Conservation (phyloP, 345 rosid genomes). For the Aquilaria malaccensis region DNA sequence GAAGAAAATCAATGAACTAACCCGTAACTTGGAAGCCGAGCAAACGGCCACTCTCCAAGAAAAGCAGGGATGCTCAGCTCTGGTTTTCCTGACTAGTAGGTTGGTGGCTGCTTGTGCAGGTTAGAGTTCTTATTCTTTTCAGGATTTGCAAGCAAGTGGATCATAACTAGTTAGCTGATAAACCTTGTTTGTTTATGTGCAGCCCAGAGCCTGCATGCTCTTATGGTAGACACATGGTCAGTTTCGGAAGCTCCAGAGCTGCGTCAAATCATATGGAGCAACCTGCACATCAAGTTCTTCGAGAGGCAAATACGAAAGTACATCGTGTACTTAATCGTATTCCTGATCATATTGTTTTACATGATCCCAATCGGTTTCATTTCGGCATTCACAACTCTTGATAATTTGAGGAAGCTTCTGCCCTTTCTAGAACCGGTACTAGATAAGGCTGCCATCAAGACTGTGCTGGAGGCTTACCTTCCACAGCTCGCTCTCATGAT, state of each 20-base stretch:
- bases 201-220: conserved; percentile 64
- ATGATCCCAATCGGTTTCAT: conserved; percentile 69
- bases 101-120: conserved; percentile 65
- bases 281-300: conserved; percentile 52
- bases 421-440: conserved; percentile 66
- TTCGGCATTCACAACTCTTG: conserved; percentile 78
- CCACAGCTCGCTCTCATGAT: conserved; percentile 80
- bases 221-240: conserved; percentile 59
- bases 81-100: conserved; percentile 67
- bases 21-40: conserved; percentile 58
- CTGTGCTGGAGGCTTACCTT: conserved; percentile 75
- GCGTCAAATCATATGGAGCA: conserved; percentile 57
- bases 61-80: conserved; percentile 63
- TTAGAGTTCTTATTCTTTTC: neutral
- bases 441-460: conserved; percentile 31
- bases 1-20: conserved; percentile 47
- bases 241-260: conserved; percentile 70
- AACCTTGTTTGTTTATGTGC: too few species aligned
- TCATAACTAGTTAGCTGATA: too few species aligned
- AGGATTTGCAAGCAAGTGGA: too few species aligned
- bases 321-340: conserved; percentile 48
- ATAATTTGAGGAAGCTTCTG: conserved; percentile 53
- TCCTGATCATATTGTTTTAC: conserved; percentile 66
- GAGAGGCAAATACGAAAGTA: conserved; percentile 45
- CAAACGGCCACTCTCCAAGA: conserved; percentile 63